Evolutionary conservation across 2,329 filamentous ascomycete genomes (phyloP), one percentile per base, ranked within the genome.

Genomic region (Sphaerulina musiva): DNA sequence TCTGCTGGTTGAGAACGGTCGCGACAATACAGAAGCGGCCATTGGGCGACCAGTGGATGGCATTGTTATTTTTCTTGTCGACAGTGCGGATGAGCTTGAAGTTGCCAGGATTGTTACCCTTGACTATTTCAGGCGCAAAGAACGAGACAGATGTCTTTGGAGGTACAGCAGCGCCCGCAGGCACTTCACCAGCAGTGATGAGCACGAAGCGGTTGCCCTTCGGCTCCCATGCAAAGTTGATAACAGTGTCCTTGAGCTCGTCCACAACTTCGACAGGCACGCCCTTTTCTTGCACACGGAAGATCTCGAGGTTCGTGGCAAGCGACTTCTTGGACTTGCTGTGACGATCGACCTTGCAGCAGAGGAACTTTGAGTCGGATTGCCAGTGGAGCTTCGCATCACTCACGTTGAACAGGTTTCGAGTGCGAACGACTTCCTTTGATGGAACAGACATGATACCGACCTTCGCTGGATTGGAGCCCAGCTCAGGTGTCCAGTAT

Each of bases 381-480:
- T 98, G 93, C 93, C 93, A 98, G 79, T 98, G 93, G 14, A 98
- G 82, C 78, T 97, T 98, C 55, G 88, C 93, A 71, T 98, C 93
- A 44, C 89, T 89, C 55, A 98, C 93, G 70, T 93, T 97, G 82
- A 98, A 97, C 44, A 98, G 82, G 71, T 98, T 98, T 69, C 95
- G 82, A 4, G 92, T 95, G 67, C 93, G 86, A 59, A 98, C 85
- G 62, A 96, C 82, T 74, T 97, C 85, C 77, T 96, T 97, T 56
- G 88, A 91, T 6, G 93, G 93, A 62, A 98, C 83, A 75, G 85
- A 91, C 92, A 98, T 97, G 66, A 98, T 77, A 63, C 87, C 90
- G 64, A 98, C 93, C 78, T 95, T 95, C 66, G 93, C 93, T 41
- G 93, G 95, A 75, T 95, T 97, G 79, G 89, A 95, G 69, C 91